Base-by-base conservation (phyloP, 2,329 filamentous ascomycete genomes). In the Hymenoscyphus infarciens region DNA sequence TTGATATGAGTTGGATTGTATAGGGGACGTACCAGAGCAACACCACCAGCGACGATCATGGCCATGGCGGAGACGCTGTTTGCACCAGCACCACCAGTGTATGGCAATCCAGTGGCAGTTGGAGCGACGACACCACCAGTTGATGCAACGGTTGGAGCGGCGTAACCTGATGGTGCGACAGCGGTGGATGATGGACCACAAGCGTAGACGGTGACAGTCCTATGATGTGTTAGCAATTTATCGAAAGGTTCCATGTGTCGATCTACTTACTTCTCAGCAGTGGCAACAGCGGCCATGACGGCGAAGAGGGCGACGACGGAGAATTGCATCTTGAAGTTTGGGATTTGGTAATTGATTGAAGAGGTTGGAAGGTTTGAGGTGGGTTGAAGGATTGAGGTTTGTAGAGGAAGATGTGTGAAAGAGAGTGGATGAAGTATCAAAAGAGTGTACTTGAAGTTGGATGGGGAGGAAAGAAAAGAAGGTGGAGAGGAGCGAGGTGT, bases 301-400 rank as follows among this genome's bases (percentile, higher is more conserved):
- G 71, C 71, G 56, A 72, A 54, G 57, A 74, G 39, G 59, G 69
- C 66, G 64, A 68, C 56, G 63, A 67, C 59, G 65, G 68, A 71
- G 73, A 74, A 75, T 64, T 74, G 71, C 73, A 75, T 75, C 56
- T 74, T 75, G 71, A 70, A 35, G 66, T 67, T 69, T 71, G 64
- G 58, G 19, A 11, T 15, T 25, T 39, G 31, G 53, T 45, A 54
- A 56, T 61, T 65, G 56, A 59, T 60, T 67, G n/a, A 49, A 22
- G 19, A 19, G n/a, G 59, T 59, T 29, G 22, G 19, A 38, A 35
- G 29, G 62, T 29, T 64, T 57, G 39, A 56, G 62, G 61, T 60
- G 33, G 66, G 66, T 64, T 31, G n/a, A 63, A 63, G 55, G 59
- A 61, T 57, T 58, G 63, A n/a, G 13, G 56, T 22, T 45, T 13